Conservation (phyloP, 225 moss, liverwort and hornwort genomes). For the Pleurozium schreberi region DNA sequence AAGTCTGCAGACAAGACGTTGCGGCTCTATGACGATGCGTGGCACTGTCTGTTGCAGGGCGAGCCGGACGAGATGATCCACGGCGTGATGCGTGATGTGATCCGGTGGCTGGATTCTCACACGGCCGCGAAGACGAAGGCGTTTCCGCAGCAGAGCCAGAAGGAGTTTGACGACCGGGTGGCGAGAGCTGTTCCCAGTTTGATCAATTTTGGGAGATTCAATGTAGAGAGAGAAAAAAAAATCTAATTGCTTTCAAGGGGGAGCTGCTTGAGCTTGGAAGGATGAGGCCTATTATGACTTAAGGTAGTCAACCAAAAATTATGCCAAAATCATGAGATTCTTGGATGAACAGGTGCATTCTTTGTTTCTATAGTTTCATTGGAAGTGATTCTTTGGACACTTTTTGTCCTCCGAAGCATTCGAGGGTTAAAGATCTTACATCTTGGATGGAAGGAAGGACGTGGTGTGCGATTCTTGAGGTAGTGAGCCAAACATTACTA, state of each 20-base stretch:
- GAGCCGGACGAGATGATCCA: conserved; percentile 65
- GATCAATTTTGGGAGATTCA: conserved; percentile 30
- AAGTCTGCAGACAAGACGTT: conserved; percentile 51
- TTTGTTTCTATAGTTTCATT: too few species aligned
- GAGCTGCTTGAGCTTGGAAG: not conserved
- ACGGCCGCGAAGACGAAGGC: not conserved
- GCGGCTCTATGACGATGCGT: conserved; percentile 47
- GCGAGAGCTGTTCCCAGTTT: conserved; percentile 17
- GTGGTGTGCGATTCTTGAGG: not conserved
- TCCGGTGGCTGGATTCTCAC: conserved; percentile 56
- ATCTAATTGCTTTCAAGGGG: not conserved
- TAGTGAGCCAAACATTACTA: not conserved
- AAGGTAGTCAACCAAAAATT: not conserved
- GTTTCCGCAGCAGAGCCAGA: not conserved
- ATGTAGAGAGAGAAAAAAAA: not conserved
- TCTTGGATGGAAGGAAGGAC: not conserved
- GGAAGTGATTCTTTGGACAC: too few species aligned
- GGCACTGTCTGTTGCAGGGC: conserved; percentile 76
- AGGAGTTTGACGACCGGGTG: conserved; percentile 8
- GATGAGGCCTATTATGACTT: not conserved
- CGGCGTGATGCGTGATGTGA: conserved; percentile 48
- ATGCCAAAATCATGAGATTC: too few species aligned
- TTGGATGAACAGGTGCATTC: too few species aligned
- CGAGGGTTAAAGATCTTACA: not conserved
- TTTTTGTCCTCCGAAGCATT: too few species aligned